Evolutionary conservation across 2,329 filamentous ascomycete species (phyloP), one percentile per base, ranked within the genome.

Genomic region (Penicillium hordei): DNA sequence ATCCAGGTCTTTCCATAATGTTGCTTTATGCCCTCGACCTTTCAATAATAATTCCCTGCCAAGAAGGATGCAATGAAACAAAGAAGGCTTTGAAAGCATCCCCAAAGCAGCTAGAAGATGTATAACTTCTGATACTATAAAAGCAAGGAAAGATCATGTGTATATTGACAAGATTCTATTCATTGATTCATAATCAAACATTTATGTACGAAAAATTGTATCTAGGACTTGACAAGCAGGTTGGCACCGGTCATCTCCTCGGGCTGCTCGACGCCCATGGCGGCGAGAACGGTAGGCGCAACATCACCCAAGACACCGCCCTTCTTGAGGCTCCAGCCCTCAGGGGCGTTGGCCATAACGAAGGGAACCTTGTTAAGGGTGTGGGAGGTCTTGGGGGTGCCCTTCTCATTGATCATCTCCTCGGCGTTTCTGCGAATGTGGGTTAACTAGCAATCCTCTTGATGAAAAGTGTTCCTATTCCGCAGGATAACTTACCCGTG

Each of bases 291-390:
- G 17, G 94, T 99, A n/a, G 94, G 94, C 8, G 94, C 94, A 34
- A 99, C 94, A 72, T 99, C 94, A 59, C 94, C 94, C 23, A 99
- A 83, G n/a, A 99, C 94, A 71, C 92, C 93, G 60, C 88, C 87
- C 57, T 86, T 82, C 80, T 92, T 89, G 82, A 99, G 81, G 69
- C 86, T 91, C 88, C 89, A 97, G 67, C 90, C 90, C 72, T 89
- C 84, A 40, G 94, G 94, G 9, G 93, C 93, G 75, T 97, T 99
- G 74, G 93, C 91, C 93, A 99, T 96, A 78, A 97, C 86, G 74
- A 99, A 93, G 10, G 94, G 94, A 52, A 99, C 94, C 77, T 94
- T 94, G 85, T 99, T 99, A 66, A 89, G 93, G 45, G 94, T 99
- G 83, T 99, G 94, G 51, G 90, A 93, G 9, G 94, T 99, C 86